Evolutionary conservation across 1,284 basidiomycete species (phyloP).

Genomic region (Trichosporon faecale): DNA sequence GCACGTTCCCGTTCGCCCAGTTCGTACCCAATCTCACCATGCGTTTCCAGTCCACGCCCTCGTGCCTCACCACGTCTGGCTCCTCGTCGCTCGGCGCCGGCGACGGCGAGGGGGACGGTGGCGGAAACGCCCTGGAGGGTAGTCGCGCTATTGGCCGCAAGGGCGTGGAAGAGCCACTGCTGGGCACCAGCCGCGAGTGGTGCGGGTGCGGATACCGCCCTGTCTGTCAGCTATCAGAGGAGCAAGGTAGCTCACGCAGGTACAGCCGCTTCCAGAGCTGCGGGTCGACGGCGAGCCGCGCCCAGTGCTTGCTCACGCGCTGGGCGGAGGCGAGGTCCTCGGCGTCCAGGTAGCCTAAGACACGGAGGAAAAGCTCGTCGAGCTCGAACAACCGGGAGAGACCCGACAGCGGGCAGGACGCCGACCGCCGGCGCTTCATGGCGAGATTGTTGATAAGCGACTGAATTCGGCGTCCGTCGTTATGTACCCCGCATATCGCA

Average conservation of each 20-base stretch:
- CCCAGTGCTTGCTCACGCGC: conserved; percentile 45
- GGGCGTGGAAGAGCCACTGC: conserved; percentile 12
- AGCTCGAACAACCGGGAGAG: conserved; percentile 39
- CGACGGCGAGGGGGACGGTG: conserved; percentile 42
- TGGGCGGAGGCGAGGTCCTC: conserved; percentile 43
- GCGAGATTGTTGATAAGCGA: neutral
- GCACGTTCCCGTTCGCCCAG: conserved; percentile 50
- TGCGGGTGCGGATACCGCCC: conserved; percentile 50
- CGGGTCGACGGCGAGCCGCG: conserved; percentile 45
- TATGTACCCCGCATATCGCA: neutral
- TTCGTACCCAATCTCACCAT: conserved; percentile 49
- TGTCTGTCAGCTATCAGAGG: conserved; percentile 10
- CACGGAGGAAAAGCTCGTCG: conserved; percentile 50
- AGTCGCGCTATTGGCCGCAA: conserved; percentile 41
- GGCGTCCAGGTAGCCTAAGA: conserved; percentile 43
- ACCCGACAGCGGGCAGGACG: neutral
- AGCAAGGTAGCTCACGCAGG: conserved; percentile 30
- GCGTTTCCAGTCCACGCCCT: conserved; percentile 51
- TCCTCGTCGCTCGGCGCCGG: conserved; percentile 19
- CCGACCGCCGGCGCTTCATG: conserved; percentile 11
- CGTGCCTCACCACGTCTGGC: conserved; percentile 31
- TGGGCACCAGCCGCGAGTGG: conserved; percentile 38
- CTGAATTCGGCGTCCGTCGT: neutral
- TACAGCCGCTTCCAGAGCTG: conserved; percentile 50
- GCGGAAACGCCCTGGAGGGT: conserved; percentile 48